A percentile compares a stretch with the other conserved stretches of the same genome.
Evolutionary conservation across 2,329 filamentous ascomycete species (phyloP).

Genomic region (Fusarium solani-melongenae): DNA sequence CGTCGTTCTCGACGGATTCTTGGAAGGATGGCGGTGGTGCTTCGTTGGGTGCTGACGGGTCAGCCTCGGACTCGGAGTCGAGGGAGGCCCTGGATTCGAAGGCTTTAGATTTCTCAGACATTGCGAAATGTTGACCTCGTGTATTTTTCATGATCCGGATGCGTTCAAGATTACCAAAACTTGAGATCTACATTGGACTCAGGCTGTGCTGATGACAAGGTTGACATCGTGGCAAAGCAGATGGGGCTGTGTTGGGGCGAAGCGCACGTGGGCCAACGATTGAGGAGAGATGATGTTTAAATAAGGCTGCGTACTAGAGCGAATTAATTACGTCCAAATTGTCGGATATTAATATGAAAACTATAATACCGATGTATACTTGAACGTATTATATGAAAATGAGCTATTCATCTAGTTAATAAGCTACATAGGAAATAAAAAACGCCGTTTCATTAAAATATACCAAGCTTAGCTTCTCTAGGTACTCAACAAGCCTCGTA

Average conservation of each 20-base stretch:
- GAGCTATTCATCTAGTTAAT: neutral
- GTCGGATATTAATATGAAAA: no score
- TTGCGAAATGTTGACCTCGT: neutral
- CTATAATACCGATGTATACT: no score
- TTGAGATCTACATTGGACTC: neutral
- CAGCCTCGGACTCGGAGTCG: neutral
- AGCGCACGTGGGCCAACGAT: neutral
- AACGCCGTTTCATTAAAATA: neutral
- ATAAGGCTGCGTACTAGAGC: neutral
- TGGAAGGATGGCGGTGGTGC: conserved; percentile 19
- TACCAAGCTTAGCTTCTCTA: neutral
- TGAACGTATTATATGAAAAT: no score
- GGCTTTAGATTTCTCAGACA: neutral
- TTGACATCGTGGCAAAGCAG: neutral
- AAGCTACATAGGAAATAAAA: neutral
- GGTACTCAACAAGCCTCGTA: neutral
- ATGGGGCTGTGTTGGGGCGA: neutral
- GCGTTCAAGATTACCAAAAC: neutral
- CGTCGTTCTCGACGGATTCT: conserved; percentile 8
- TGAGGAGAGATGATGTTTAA: neutral
- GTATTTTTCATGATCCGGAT: neutral
- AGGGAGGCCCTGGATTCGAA: neutral
- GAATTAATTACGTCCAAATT: neutral
- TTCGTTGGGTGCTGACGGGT: neutral
- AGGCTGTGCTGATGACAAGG: neutral